Percentiles rank a stretch among this genome's conserved stretches.
Evolutionary conservation across 2,329 filamentous ascomycete genomes (phyloP).

Genomic region (Aspergillus pseudoterreus): DNA sequence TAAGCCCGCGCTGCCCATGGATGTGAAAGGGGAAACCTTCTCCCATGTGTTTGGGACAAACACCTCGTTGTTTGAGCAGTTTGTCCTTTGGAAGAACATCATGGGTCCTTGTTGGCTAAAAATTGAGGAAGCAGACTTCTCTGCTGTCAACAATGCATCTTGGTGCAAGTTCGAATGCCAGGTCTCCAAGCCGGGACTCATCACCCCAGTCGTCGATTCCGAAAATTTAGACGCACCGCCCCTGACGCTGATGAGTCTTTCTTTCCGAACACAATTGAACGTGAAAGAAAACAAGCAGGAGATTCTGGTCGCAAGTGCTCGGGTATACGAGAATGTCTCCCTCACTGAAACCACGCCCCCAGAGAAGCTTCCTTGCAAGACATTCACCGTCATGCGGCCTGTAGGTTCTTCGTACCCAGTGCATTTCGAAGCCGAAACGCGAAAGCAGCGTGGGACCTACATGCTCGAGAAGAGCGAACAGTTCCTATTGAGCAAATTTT

Average conservation of each 20-base stretch:
- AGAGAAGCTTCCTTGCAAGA: constrained; percentile 82
- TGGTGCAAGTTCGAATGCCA: constrained; percentile 95
- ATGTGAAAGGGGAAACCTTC: constrained; percentile 77
- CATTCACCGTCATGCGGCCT: constrained; percentile 88
- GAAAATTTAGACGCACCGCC: constrained; percentile 81
- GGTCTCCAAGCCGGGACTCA: constrained; percentile 71
- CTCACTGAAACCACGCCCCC: constrained; percentile 83
- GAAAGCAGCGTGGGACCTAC: constrained; percentile 71
- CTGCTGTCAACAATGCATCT: constrained; percentile 81
- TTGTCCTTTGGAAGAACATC: constrained; percentile 97
- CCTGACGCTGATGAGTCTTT: constrained; percentile 92
- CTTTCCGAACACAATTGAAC: constrained; percentile 84
- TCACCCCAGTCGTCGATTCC: constrained; percentile 69
- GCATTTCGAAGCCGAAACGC: constrained; percentile 76
- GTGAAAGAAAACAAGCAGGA: constrained; percentile 94
- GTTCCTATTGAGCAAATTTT: constrained; percentile 80
- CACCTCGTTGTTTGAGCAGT: constrained; percentile 93
- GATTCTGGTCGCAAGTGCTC: constrained; percentile 83
- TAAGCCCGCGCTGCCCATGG: constrained; percentile 69
- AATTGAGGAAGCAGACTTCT: constrained; percentile 81
- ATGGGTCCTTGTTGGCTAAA: constrained; percentile 98
- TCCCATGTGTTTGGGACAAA: constrained; percentile 92
- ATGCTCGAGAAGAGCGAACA: constrained; percentile 79
- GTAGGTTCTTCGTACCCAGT: constrained; percentile 71
- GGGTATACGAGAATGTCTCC: constrained; percentile 87